A percentile compares a stretch with the other conserved stretches of the same genome.
Evolutionary conservation across 176 grass and related monocot genomes (phyloP).

Genomic region (Bromus sterilis): DNA sequence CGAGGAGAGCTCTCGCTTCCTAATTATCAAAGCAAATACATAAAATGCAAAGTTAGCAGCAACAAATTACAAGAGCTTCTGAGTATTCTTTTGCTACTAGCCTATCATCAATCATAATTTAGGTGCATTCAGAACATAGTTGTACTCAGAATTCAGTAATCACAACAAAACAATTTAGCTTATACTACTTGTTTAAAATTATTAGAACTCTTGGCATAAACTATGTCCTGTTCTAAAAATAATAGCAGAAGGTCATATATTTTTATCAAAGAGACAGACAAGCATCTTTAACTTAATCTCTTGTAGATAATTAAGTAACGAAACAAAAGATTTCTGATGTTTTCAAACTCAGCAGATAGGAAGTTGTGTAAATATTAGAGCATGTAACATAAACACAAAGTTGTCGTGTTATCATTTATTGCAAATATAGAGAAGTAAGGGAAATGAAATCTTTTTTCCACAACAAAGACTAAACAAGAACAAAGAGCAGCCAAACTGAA

Average conservation of each 20-base stretch:
- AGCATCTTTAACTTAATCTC: background rate
- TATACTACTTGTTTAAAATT: slow-evolving; percentile 7
- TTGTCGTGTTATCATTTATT: background rate
- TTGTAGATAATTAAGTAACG: background rate
- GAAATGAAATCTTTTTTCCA: background rate
- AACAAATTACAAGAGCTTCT: background rate
- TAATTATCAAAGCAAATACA: slow-evolving; percentile 21
- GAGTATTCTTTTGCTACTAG: background rate
- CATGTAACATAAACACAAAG: background rate
- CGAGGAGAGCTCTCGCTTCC: slow-evolving; percentile 92
- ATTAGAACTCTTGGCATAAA: background rate
- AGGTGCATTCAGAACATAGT: background rate
- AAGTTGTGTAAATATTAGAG: background rate
- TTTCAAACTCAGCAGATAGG: background rate
- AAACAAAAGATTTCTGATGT: background rate
- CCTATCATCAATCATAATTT: background rate
- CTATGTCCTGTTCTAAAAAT: background rate
- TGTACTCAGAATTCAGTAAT: background rate
- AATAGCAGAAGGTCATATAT: background rate
- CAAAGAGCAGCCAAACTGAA: background rate
- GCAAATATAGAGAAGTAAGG: background rate
- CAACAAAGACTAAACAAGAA: background rate
- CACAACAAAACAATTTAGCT: background rate
- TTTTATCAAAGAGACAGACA: background rate
- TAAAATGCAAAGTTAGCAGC: background rate